Conservation (phyloP, 2,329 filamentous ascomycete species). For the Aureobasidium leucospermi region DNA sequence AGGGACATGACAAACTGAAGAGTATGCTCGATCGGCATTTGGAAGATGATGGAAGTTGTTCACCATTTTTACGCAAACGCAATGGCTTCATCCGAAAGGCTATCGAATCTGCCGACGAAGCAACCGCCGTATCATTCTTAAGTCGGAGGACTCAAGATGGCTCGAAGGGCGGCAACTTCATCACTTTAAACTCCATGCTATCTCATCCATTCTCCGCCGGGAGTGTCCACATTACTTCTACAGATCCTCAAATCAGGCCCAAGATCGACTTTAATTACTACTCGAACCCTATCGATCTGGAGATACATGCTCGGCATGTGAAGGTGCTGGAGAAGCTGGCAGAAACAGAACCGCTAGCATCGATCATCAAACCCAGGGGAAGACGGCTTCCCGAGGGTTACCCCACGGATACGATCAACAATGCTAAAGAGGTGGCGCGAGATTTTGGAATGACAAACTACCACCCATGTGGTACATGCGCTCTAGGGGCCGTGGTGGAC, state of each 20-base stretch:
- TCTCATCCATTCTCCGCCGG: constrained; percentile 23
- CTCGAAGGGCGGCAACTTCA: constrained; percentile 17
- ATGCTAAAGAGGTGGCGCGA: constrained; percentile 18
- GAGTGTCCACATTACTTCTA: constrained; percentile 22
- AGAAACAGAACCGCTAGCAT: constrained; percentile 31
- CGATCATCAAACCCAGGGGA: constrained; percentile 19
- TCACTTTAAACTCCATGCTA: constrained; percentile 19
- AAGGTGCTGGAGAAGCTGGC: constrained; percentile 34
- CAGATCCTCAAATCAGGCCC: constrained; percentile 17
- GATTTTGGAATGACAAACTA: constrained; percentile 23
- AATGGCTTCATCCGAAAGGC: neutral
- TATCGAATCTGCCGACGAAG: neutral
- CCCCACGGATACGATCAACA: constrained; percentile 15
- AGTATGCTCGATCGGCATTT: neutral
- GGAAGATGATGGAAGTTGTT: neutral
- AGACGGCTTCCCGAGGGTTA: constrained; percentile 13
- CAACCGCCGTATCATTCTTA: neutral
- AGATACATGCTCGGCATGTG: constrained; percentile 23
- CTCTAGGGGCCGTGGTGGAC: constrained; percentile 26
- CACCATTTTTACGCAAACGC: neutral
- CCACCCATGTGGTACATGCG: constrained; percentile 36
- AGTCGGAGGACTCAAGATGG: no score
- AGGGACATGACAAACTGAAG: neutral
- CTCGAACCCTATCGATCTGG: constrained; percentile 24
- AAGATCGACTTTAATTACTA: constrained; percentile 24